These are phyloP conservation scores for Ramalina intermedia DNA, from an alignment of 495 filamentous ascomycete genomes.

Conservation along the genomic window DNA sequence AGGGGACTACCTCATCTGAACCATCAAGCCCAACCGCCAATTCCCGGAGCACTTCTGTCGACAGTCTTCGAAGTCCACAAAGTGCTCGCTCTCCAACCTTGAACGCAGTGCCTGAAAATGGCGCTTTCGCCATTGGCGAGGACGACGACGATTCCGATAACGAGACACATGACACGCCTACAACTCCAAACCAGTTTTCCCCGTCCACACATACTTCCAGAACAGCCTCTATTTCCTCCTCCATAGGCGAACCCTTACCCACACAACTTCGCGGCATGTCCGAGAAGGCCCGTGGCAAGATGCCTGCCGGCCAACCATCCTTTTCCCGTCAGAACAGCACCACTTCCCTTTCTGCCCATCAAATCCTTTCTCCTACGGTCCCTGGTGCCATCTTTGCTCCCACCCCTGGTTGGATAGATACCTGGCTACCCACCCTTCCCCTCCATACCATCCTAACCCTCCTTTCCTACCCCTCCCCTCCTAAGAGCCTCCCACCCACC, in stretches of 20 bases:
- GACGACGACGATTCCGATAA: conserved; percentile 78
- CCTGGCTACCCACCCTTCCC: conserved; percentile 83
- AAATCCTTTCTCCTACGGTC: conserved; percentile 33
- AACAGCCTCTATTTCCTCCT: conserved; percentile 56
- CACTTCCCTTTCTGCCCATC: conserved; percentile 59
- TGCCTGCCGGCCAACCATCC: conserved; percentile 68
- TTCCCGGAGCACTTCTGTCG: conserved; percentile 49
- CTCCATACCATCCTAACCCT: conserved; percentile 80
- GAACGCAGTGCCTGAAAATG: conserved; percentile 69
- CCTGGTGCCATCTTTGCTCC: conserved; percentile 54
- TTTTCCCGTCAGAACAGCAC: conserved; percentile 91
- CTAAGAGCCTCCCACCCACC: conserved; percentile 34
- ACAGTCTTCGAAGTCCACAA: conserved; percentile 55
- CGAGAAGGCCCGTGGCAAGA: conserved; percentile 92
- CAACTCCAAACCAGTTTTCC: conserved; percentile 55
- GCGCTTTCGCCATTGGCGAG: conserved; percentile 72
- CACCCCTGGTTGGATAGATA: conserved; percentile 72
- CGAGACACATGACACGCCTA: conserved; percentile 33
- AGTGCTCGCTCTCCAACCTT: conserved; percentile 46
- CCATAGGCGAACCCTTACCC: conserved; percentile 69
- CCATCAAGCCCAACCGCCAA: conserved; percentile 24
- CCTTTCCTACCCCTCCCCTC: conserved; percentile 42
- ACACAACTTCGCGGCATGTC: conserved; percentile 90
- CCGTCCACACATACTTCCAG: conserved; percentile 56
- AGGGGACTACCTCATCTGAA: conserved; percentile 28